Conservation (phyloP, 108 stramenopile species). For the Cyclotella atomus region DNA sequence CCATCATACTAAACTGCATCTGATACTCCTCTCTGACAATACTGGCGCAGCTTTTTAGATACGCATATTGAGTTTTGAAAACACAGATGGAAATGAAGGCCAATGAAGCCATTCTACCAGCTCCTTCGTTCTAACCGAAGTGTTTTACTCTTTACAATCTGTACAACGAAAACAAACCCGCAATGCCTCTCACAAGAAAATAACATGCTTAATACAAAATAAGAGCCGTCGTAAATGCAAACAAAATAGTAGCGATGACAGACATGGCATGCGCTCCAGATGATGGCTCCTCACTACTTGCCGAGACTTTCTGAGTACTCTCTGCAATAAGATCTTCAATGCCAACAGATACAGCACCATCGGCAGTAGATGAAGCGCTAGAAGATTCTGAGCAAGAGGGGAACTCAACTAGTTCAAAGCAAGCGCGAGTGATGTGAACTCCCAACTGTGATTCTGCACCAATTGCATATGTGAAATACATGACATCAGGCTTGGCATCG, state of each 20-base stretch:
- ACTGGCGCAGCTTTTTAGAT: no score
- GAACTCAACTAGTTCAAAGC: slow-evolving; percentile 29
- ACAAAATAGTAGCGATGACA: not conserved
- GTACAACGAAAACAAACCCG: no score
- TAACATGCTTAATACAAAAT: no score
- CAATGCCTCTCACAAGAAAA: no score
- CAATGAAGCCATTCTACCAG: no score
- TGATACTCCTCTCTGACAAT: no score
- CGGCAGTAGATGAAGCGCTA: not conserved
- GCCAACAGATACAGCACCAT: not conserved
- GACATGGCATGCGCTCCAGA: not conserved
- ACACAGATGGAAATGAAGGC: no score
- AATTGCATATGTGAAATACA: slow-evolving; percentile 59
- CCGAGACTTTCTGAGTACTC: not conserved
- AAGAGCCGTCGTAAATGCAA: no score
- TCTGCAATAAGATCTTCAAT: slow-evolving; percentile 1
- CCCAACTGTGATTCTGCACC: slow-evolving; percentile 35
- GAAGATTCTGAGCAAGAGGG: not conserved
- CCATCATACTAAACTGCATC: no score
- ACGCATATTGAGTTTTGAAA: no score
- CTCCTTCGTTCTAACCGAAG: no score
- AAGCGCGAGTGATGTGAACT: slow-evolving; percentile 42
- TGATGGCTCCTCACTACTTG: not conserved
- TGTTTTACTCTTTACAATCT: no score
- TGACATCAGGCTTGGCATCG: slow-evolving; percentile 34